Percentiles rank a stretch among this genome's conserved stretches.
These are phyloP conservation scores for Phialocephala sp. DNA, from an alignment of 2,329 filamentous ascomycete species.

Conservation along the genomic window DNA sequence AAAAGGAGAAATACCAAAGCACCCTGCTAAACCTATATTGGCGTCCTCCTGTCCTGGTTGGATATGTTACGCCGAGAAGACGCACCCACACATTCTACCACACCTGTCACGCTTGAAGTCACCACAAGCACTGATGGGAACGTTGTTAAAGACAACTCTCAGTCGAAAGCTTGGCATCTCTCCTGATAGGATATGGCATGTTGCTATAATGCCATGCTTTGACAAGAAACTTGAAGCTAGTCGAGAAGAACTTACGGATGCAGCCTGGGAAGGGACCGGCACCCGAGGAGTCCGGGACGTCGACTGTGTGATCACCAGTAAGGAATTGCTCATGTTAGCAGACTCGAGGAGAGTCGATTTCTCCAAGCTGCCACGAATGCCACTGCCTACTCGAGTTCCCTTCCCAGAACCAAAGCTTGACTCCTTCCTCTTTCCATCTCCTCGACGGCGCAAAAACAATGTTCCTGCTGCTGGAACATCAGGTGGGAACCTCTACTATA, in stretches of 20 bases:
- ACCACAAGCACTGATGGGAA: constrained; percentile 90
- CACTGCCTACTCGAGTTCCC: constrained; percentile 54
- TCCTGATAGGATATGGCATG: constrained; percentile 86
- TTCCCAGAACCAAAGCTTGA: constrained; percentile 79
- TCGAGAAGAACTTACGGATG: constrained; percentile 86
- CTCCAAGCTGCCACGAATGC: constrained; percentile 67
- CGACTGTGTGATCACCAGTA: constrained; percentile 97
- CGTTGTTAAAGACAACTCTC: constrained; percentile 84
- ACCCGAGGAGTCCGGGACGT: constrained; percentile 77
- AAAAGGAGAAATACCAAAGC: constrained; percentile 22
- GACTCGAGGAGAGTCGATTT: constrained; percentile 81
- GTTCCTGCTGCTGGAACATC: constrained; percentile 74
- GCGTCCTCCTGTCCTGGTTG: constrained; percentile 94
- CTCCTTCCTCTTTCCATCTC: constrained; percentile 74
- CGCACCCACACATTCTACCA: constrained; percentile 89
- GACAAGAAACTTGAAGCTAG: constrained; percentile 99
- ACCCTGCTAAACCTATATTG: constrained; percentile 65
- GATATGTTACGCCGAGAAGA: constrained; percentile 99
- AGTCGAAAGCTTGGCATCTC: constrained; percentile 74
- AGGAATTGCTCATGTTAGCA: constrained; percentile 89
- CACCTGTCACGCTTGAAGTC: constrained; percentile 93
- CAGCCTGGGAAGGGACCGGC: constrained; percentile 67
- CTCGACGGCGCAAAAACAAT: constrained; percentile 48
- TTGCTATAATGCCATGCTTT: constrained; percentile 98
- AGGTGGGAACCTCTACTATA: constrained; percentile 86